These are phyloP conservation scores for Omphalotus guepiniiformis DNA, from an alignment of 768 basidiomycete genomes.

Conservation along the genomic window DNA sequence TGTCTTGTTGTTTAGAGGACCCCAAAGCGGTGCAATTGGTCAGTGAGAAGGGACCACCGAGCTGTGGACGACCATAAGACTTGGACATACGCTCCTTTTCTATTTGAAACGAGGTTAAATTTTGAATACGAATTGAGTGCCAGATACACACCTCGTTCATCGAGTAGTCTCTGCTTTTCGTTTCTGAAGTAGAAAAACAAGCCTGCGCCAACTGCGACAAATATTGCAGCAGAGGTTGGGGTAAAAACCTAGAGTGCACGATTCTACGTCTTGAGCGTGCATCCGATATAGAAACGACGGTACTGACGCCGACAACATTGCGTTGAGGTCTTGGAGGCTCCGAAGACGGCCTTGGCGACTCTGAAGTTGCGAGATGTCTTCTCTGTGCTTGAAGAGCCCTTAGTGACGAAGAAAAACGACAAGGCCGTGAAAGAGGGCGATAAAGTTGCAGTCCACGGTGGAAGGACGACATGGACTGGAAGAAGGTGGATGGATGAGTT, in stretches of 20 bases:
- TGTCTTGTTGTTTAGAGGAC: slow-evolving; percentile 3
- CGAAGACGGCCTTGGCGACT: background rate
- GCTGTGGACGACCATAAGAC: slow-evolving; percentile 77
- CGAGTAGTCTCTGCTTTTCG: slow-evolving; percentile 77
- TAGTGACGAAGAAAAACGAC: background rate
- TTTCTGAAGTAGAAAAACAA: slow-evolving; percentile 85
- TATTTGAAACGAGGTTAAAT: slow-evolving; percentile 22
- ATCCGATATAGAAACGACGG: too few species aligned
- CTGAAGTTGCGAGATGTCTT: background rate
- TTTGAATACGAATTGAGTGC: background rate
- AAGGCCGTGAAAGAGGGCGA: background rate
- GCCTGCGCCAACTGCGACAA: slow-evolving; percentile 77
- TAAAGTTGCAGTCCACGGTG: background rate
- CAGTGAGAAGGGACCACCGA: slow-evolving; percentile 89
- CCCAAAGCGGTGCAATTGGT: slow-evolving; percentile 35
- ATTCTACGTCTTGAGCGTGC: too few species aligned
- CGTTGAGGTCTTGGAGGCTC: slow-evolving; percentile 1
- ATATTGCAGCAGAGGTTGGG: slow-evolving; percentile 76
- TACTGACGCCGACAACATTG: slow-evolving; percentile 17
- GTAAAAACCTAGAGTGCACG: slow-evolving; percentile 88
- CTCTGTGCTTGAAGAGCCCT: background rate
- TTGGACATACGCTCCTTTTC: slow-evolving; percentile 72
- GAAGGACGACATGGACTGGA: background rate
- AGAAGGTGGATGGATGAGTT: background rate
- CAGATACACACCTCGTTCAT: slow-evolving; percentile 61